phyloP scores from a whole-genome alignment of 1,139 yeast genomes.

The Yamadazyma siamensis region DNA sequence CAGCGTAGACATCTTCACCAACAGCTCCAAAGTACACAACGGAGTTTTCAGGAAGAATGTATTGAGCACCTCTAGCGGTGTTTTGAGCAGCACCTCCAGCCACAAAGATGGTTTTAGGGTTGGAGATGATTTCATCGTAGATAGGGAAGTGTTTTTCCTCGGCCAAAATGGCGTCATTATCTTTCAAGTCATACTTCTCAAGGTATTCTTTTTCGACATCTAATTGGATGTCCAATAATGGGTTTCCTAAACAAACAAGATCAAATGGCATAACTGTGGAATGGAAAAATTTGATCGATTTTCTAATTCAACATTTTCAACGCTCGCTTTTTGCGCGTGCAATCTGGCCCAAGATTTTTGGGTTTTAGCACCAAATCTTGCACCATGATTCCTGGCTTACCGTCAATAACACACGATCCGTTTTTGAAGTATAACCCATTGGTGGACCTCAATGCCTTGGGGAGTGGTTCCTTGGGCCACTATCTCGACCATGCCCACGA shows the following conservation, averaged over 20 bases:
- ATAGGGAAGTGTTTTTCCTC: constrained; percentile 88
- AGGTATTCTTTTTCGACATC: constrained; percentile 68
- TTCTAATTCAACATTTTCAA: not conserved
- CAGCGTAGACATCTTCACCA: constrained; percentile 87
- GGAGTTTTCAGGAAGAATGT: constrained; percentile 73
- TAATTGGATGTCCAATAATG: constrained; percentile 85
- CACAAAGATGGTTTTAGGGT: constrained; percentile 62
- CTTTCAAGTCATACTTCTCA: constrained; percentile 78
- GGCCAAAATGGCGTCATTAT: constrained; percentile 90
- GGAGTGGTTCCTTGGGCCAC: too few relatives aligned
- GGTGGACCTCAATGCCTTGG: constrained; percentile 33
- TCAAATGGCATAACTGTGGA: constrained; percentile 33
- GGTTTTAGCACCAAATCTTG: not conserved
- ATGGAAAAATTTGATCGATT: constrained; percentile 1
- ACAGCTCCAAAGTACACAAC: constrained; percentile 96
- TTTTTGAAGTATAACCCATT: constrained; percentile 46
- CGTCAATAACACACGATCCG: constrained; percentile 38
- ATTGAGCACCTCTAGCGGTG: constrained; percentile 98
- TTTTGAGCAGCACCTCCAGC: constrained; percentile 99
- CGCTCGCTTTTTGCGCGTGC: not conserved
- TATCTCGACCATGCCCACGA: constrained; percentile 56
- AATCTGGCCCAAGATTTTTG: not conserved
- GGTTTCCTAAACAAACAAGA: constrained; percentile 53
- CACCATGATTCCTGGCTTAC: not conserved
- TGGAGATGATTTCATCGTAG: constrained; percentile 68